Evolutionary conservation across 2,329 filamentous ascomycete species (phyloP).

Genomic region (Sarocladium strictum): DNA sequence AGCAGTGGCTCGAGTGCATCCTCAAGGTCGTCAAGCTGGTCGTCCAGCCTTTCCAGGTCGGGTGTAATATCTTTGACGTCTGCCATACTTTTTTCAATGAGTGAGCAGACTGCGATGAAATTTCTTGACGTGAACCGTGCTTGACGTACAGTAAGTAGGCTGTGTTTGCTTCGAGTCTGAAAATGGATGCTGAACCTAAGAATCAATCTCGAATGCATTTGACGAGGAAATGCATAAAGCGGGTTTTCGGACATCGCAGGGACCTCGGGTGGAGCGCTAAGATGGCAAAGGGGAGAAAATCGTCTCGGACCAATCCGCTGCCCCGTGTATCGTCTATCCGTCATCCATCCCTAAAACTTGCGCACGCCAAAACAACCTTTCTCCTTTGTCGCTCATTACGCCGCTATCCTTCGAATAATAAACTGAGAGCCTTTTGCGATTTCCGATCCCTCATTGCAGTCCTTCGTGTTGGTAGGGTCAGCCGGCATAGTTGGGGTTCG

Average conservation of each 20-base stretch:
- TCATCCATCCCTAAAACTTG: slow-evolving; percentile 4
- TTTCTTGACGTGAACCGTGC: too few species aligned
- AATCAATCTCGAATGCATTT: not conserved
- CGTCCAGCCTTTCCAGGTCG: slow-evolving; percentile 67
- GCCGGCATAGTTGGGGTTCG: not conserved
- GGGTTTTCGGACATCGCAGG: not conserved
- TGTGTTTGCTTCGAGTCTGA: not conserved
- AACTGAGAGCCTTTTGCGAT: not conserved
- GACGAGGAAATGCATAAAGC: not conserved
- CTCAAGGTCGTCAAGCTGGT: slow-evolving; percentile 74
- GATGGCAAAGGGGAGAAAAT: slow-evolving; percentile 7
- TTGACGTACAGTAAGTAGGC: too few species aligned
- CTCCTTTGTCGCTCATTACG: slow-evolving; percentile 1
- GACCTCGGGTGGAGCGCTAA: slow-evolving; percentile 3
- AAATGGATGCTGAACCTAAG: not conserved
- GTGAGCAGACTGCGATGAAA: not conserved
- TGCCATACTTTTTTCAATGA: slow-evolving; percentile 24
- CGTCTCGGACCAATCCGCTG: slow-evolving; percentile 1
- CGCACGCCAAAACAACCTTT: not conserved
- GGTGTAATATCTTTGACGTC: slow-evolving; percentile 53
- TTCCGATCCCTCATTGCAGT: not conserved
- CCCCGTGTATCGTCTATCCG: not conserved
- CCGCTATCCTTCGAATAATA: not conserved
- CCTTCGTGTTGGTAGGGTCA: not conserved
- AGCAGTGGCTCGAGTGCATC: slow-evolving; percentile 69